Evolutionary conservation across 2,329 filamentous ascomycete species (phyloP), one percentile per base, ranked within the genome.

Genomic region (Venturia asperata): DNA sequence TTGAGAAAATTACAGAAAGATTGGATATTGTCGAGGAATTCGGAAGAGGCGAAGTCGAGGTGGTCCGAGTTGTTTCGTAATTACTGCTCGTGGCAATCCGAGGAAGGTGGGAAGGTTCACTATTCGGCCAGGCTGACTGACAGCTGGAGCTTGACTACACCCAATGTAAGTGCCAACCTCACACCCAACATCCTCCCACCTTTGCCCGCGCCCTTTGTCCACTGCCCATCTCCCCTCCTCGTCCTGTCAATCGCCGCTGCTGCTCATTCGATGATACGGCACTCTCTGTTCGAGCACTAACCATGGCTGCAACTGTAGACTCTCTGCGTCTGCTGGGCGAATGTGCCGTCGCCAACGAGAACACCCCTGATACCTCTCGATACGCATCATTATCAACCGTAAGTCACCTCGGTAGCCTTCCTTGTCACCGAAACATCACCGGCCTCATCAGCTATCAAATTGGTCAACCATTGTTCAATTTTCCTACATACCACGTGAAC

Each of bases 251-350:
- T 58, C 52, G 30, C 24, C 24, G 13, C 49, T 9, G 49, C 49
- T 37, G 49, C 30, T n/a, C 27, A 58, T 10, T 37, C 2, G 19
- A 34, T 58, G 30, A 0, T n/a, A n/a, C 27, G 24, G 15, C 30
- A 1, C 52, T n/a, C 52, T 21, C 30, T n/a, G 17, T 19, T 21
- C 52, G 5, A 37, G 15, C 17, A 37, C 60, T 42, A n/a, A 42
- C 60, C 5, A 62, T 62, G 60, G 39, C 39, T 37, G 21, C 39
- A n/a, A 43, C 27, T 6, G 19, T 34, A 47, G 60, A 43, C n/a
- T 17, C 60, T 62, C 60, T 62, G n/a, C 39, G 37, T 21, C 5
- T 62, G 60, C 60, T 62, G 27, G 43, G 60, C 19, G 60, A 62
- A 17, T 62, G 60, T 62, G 60, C 60, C 43, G 60, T 11, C 15